Percentiles rank a stretch among this genome's conserved stretches.
Conservation (phyloP, 2,329 filamentous ascomycete genomes). For the Emergomyces orientalis region DNA sequence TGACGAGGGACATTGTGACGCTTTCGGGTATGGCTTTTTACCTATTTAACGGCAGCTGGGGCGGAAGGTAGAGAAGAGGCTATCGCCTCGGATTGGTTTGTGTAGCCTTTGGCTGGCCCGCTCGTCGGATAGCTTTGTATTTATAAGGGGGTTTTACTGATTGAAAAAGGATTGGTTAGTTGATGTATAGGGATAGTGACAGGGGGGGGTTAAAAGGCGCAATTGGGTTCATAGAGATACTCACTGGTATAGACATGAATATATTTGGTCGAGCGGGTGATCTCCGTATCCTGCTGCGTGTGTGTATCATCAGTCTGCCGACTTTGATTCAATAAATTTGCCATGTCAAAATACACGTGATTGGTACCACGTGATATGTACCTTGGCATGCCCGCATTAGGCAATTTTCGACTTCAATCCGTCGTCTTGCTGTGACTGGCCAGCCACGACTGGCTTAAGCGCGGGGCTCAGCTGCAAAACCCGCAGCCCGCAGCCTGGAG, state of each 20-base stretch:
- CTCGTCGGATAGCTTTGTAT: neutral
- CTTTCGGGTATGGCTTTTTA: neutral
- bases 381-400: neutral
- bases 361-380: neutral
- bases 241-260: neutral
- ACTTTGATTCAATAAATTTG: too few species aligned
- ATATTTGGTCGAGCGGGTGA: neutral
- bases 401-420: neutral
- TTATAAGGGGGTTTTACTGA: neutral
- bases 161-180: neutral
- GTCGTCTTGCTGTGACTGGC: neutral
- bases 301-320: neutral
- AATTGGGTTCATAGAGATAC: neutral
- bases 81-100: neutral
- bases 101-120: neutral
- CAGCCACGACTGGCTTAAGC: neutral
- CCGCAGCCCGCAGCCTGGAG: neutral
- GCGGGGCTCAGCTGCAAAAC: neutral
- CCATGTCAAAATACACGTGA: neutral
- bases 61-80: neutral
- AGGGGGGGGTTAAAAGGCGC: neutral
- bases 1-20: conserved; percentile 58
- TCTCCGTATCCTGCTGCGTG: neutral
- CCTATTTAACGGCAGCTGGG: neutral
- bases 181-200: neutral